These are phyloP conservation scores for Filobasidium wieringae DNA, from an alignment of 768 basidiomycete species.

Conservation along the genomic window DNA sequence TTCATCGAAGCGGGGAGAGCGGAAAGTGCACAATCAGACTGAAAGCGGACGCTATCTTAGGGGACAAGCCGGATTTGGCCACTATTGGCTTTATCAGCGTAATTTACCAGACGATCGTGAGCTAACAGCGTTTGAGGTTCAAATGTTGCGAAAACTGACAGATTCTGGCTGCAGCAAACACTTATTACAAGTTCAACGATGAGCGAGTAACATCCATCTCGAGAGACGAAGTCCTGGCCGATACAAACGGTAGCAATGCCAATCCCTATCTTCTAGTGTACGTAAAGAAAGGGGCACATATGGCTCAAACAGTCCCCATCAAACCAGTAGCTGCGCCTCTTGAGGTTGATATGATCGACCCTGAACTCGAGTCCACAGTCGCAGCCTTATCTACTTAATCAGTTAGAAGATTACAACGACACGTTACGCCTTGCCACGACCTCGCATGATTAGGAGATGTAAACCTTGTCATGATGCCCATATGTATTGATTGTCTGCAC, in stretches of 20 bases:
- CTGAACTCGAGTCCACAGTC: background rate
- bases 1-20: constrained; percentile 35
- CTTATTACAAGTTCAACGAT: constrained; percentile 96
- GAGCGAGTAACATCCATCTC: constrained; percentile 65
- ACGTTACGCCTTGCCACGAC: too few relatives aligned
- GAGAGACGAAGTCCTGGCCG: constrained; percentile 72
- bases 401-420: too few relatives aligned
- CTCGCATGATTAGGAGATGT: too few relatives aligned
- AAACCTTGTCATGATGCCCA: too few relatives aligned
- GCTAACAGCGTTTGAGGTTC: background rate
- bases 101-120: constrained; percentile 58
- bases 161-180: constrained; percentile 44
- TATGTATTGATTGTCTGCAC: too few relatives aligned
- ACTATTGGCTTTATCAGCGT: constrained; percentile 92
- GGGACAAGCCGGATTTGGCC: constrained; percentile 46
- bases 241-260: constrained; percentile 50
- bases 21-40: background rate
- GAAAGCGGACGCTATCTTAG: background rate
- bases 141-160: background rate
- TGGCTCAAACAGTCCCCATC: constrained; percentile 22
- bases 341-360: too few relatives aligned
- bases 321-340: too few relatives aligned
- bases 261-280: constrained; percentile 41
- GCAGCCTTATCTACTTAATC: too few relatives aligned
- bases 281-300: constrained; percentile 28